These are phyloP conservation scores for Ulvella scutata DNA, from an alignment of 139 green algal genomes.

Conservation along the genomic window DNA sequence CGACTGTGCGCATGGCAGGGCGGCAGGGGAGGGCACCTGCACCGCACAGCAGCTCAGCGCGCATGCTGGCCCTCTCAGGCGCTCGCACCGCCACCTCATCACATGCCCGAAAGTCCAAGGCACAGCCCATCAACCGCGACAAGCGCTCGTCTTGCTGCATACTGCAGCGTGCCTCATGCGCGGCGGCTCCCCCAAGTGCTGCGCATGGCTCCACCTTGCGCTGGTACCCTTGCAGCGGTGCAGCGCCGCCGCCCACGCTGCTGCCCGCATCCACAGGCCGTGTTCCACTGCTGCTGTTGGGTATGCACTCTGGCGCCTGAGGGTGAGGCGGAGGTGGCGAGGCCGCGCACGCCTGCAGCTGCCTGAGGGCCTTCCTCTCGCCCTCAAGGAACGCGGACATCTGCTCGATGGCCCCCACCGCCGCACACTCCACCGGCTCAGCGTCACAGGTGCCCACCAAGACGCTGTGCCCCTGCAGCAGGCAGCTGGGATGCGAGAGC, in stretches of 20 bases:
- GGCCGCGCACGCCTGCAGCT: not conserved
- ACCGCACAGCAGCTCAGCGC: no score
- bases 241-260: not conserved
- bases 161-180: no score
- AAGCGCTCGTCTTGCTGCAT: not conserved
- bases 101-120: not conserved
- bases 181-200: not conserved
- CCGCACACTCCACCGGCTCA: not conserved
- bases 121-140: not conserved
- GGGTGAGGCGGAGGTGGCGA: not conserved
- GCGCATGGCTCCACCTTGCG: not conserved
- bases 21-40: no score
- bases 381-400: not conserved
- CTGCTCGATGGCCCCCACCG: not conserved
- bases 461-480: not conserved
- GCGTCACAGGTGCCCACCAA: not conserved
- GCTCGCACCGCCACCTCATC: not conserved
- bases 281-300: not conserved
- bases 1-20: no score
- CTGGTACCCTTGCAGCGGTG: not conserved
- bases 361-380: not conserved
- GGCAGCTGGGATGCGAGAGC: not conserved
- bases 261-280: no score
- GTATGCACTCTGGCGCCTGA: no score
- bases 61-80: no score